phyloP scores from a whole-genome alignment of 1,284 basidiomycete species.

The Sphaerobolus stellatus region DNA sequence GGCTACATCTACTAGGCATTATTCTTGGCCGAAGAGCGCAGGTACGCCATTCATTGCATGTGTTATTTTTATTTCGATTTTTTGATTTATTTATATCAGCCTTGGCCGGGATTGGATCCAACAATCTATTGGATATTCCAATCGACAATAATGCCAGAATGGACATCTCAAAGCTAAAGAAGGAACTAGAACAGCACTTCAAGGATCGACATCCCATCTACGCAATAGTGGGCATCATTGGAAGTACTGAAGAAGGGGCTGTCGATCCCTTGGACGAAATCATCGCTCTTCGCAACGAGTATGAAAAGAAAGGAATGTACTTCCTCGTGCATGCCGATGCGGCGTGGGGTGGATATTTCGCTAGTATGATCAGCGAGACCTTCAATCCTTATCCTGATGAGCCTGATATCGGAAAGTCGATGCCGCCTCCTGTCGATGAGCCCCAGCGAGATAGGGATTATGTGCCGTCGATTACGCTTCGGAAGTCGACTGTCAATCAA shows the following conservation, averaged over 20 bases:
- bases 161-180: constrained; percentile 29
- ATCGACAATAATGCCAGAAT: constrained; percentile 42
- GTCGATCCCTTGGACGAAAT: constrained; percentile 44
- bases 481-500: constrained; percentile 23
- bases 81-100: constrained; percentile 27
- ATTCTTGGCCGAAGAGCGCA: constrained; percentile 50
- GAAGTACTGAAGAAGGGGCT: constrained; percentile 46
- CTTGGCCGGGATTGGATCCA: constrained; percentile 42
- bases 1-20: constrained; percentile 39
- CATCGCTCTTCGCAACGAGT: constrained; percentile 31
- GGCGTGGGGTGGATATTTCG: constrained; percentile 50
- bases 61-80: background rate
- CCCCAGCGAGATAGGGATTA: constrained; percentile 21
- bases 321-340: constrained; percentile 46
- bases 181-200: constrained; percentile 33
- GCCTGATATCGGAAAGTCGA: constrained; percentile 5
- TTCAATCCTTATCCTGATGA: constrained; percentile 13
- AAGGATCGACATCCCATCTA: constrained; percentile 36
- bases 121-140: constrained; percentile 36
- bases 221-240: constrained; percentile 45
- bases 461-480: constrained; percentile 29
- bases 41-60: constrained; percentile 26
- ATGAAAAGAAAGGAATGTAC: constrained; percentile 32
- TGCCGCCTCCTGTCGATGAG: too few relatives aligned
- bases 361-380: constrained; percentile 38